Conservation (phyloP, 2,329 filamentous ascomycete species). For the Achaetomium macrosporum region DNA sequence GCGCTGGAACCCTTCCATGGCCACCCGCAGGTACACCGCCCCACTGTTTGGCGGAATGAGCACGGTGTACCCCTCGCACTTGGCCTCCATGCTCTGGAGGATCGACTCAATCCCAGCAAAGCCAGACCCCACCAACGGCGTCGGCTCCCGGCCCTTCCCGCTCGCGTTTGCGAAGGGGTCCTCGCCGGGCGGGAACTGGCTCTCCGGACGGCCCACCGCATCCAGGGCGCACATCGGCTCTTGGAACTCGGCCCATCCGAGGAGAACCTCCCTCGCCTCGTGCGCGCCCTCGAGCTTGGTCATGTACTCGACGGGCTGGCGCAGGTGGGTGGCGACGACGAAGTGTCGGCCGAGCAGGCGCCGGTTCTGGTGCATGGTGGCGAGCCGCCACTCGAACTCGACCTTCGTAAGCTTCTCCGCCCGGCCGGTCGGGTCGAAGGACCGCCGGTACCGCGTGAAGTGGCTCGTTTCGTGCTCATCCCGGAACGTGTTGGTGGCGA, state of each 20-base stretch:
- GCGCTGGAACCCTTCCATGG: background rate
- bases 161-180: background rate
- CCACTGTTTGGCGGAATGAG: slow-evolving; percentile 1
- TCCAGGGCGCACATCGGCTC: background rate
- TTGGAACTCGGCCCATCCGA: slow-evolving; percentile 12
- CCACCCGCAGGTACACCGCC: background rate
- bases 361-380: background rate
- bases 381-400: background rate
- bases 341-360: background rate
- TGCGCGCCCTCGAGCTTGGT: background rate
- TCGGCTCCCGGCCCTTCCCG: background rate
- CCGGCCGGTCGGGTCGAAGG: background rate
- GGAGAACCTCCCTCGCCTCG: slow-evolving; percentile 1
- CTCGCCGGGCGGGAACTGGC: background rate
- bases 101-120: background rate
- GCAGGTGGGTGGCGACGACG: slow-evolving; percentile 3
- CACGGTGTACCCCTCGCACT: background rate
- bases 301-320: background rate
- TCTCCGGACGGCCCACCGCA: background rate
- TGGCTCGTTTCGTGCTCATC: slow-evolving; percentile 2
- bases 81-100: background rate
- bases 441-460: background rate
- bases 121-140: too few species aligned
- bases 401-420: background rate
- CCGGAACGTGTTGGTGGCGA: slow-evolving; percentile 5